A percentile compares a stretch with the other conserved stretches of the same genome.
Conservation (phyloP, 1,139 yeast genomes). For the Candida sojae region DNA sequence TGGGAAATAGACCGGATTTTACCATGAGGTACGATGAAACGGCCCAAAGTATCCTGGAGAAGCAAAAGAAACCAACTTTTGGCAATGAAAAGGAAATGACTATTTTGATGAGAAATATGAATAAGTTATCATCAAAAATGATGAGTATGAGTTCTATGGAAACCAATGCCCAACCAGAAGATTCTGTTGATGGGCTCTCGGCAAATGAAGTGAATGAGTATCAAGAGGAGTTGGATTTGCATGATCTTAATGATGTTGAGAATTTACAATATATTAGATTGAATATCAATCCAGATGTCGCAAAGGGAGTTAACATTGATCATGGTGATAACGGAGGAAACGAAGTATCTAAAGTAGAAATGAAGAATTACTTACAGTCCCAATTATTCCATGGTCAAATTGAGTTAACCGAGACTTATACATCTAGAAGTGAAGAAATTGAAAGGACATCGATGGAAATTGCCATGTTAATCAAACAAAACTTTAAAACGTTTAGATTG, state of each 20-base stretch:
- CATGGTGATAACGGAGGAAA: conserved; percentile 2
- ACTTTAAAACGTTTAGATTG: conserved; percentile 39
- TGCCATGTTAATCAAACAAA: conserved; percentile 52
- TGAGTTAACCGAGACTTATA: conserved; percentile 45
- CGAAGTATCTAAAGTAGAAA: conserved; percentile 16
- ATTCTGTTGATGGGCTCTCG: conserved; percentile 20
- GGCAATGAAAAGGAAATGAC: conserved; percentile 55
- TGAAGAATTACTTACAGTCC: conserved; percentile 30
- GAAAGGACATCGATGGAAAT: conserved; percentile 53
- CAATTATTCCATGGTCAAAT: conserved; percentile 22
- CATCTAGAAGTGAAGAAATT: conserved; percentile 35
- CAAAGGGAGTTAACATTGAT: conserved; percentile 17
- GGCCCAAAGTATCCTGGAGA: conserved; percentile 18
- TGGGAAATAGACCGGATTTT: conserved; percentile 83
- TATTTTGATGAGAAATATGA: conserved; percentile 83
- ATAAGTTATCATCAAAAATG: conserved; percentile 82
- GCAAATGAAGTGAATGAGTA: conserved; percentile 36
- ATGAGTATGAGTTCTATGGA: conserved; percentile 46
- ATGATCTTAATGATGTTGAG: conserved; percentile 59
- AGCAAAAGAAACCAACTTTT: background rate
- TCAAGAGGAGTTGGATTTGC: conserved; percentile 55
- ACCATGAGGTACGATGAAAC: conserved; percentile 79
- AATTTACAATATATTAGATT: conserved; percentile 59
- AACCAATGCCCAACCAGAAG: conserved; percentile 12
- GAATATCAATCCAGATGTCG: conserved; percentile 39